phyloP scores from a whole-genome alignment of 192 early-diverging fungal genomes.

The Coemansia javaensis region DNA sequence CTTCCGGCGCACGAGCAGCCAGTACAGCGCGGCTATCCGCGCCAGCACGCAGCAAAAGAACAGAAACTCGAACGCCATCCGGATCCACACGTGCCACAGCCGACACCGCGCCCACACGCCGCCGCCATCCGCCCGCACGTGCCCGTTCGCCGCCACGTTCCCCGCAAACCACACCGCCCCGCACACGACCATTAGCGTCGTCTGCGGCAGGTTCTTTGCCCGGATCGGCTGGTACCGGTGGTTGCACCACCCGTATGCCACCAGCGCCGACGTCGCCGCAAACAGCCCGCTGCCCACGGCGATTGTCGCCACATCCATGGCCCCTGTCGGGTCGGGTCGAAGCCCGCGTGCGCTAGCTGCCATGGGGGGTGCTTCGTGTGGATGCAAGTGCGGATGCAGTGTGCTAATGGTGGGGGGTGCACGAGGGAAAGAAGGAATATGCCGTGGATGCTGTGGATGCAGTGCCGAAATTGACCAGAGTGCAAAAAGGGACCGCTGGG shows the following conservation, averaged over 20 bases:
- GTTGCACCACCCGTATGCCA: slow-evolving; percentile 25
- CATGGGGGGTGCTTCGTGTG: too few species aligned
- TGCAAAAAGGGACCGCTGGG: too few species aligned
- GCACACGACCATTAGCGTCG: slow-evolving; percentile 10
- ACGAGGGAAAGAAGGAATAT: too few species aligned
- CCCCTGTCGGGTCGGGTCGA: slow-evolving; percentile 9
- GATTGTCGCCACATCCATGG: slow-evolving; percentile 9
- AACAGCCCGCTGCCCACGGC: slow-evolving; percentile 9
- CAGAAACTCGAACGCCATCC: slow-evolving; percentile 18
- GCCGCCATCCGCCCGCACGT: slow-evolving; percentile 17
- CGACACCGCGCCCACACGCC: slow-evolving; percentile 21
- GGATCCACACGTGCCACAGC: slow-evolving; percentile 40
- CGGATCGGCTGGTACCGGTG: slow-evolving; percentile 27
- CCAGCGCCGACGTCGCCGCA: slow-evolving; percentile 8
- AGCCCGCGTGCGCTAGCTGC: too few species aligned
- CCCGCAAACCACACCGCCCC: slow-evolving; percentile 36
- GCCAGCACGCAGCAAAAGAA: slow-evolving; percentile 35
- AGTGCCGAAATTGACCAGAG: too few species aligned
- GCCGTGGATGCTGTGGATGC: too few species aligned
- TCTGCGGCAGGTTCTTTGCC: slow-evolving; percentile 30
- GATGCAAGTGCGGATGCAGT: too few species aligned
- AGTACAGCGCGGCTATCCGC: slow-evolving; percentile 32
- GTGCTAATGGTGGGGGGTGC: too few species aligned
- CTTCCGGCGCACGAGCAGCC: slow-evolving; percentile 34
- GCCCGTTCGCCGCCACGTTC: slow-evolving; percentile 27